phyloP scores from a whole-genome alignment of 305 asterid species.

The Euphrasia arctica region DNA sequence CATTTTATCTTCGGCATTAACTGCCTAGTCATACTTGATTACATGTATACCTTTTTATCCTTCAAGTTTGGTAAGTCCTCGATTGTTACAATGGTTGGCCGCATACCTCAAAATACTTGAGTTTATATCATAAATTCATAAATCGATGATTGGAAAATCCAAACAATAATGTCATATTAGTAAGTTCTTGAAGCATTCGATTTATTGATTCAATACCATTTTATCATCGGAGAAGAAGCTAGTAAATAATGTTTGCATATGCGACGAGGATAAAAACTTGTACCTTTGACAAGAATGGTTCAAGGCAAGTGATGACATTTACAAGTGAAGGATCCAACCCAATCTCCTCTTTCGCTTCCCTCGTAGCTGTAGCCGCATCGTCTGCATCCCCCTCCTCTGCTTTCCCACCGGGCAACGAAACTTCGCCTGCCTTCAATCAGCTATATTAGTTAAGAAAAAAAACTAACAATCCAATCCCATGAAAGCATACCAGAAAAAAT shows the following conservation, averaged over 20 bases:
- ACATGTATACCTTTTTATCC: not conserved
- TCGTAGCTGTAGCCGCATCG: slow-evolving; percentile 78
- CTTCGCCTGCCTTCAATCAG: slow-evolving; percentile 65
- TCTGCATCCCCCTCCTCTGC: slow-evolving; percentile 71
- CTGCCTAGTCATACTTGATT: not conserved
- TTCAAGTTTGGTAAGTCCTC: not conserved
- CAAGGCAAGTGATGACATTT: slow-evolving; percentile 75
- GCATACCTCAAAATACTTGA: not conserved
- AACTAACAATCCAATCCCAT: not conserved
- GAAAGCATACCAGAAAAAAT: not conserved
- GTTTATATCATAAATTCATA: slow-evolving; percentile 10
- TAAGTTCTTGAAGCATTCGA: not conserved
- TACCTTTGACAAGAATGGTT: slow-evolving; percentile 95
- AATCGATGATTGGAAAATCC: not conserved
- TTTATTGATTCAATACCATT: not conserved
- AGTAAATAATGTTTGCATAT: not conserved
- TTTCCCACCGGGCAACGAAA: slow-evolving; percentile 93
- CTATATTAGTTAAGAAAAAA: not conserved
- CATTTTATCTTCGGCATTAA: not conserved
- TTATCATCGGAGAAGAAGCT: not conserved
- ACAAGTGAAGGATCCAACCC: slow-evolving; percentile 86
- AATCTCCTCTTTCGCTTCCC: slow-evolving; percentile 95
- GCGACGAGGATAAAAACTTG: not conserved
- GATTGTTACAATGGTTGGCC: not conserved
- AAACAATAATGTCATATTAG: not conserved